phyloP scores from a whole-genome alignment of 495 filamentous ascomycete genomes.

The Apiosordaria backusii region DNA sequence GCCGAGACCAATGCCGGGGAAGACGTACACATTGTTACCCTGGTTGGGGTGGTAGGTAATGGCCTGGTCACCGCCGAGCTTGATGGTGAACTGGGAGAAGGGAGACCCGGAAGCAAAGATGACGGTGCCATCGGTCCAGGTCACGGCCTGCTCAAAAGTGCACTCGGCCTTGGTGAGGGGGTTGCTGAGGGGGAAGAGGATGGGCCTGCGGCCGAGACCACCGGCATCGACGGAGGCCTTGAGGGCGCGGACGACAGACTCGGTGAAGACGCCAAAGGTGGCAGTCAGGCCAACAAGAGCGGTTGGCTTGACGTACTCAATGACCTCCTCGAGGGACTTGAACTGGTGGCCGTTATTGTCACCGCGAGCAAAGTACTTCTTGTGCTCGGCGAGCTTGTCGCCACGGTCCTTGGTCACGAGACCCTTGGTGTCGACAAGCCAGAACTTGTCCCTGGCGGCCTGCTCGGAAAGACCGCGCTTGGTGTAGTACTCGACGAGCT shows the following conservation, averaged over 20 bases:
- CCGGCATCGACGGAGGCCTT: constrained; percentile 59
- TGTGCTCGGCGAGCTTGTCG: constrained; percentile 92
- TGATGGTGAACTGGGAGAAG: constrained; percentile 70
- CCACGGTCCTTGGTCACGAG: constrained; percentile 91
- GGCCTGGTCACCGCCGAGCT: constrained; percentile 54
- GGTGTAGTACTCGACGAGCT: constrained; percentile 93
- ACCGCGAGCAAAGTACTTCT: constrained; percentile 90
- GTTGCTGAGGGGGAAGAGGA: constrained; percentile 94
- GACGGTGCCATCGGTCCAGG: constrained; percentile 80
- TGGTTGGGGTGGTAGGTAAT: constrained; percentile 84
- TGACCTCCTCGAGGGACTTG: constrained; percentile 83
- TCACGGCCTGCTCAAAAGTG: constrained; percentile 87
- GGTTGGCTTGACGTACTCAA: constrained; percentile 90
- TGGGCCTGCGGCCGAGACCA: constrained; percentile 72
- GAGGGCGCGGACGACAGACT: constrained; percentile 79
- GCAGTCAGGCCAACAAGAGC: constrained; percentile 94
- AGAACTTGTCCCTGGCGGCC: constrained; percentile 87
- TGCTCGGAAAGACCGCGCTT: constrained; percentile 90
- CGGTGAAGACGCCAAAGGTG: constrained; percentile 90
- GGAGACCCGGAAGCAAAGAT: constrained; percentile 95
- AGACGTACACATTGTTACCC: constrained; percentile 89
- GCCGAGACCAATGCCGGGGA: constrained; percentile 93
- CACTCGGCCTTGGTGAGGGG: constrained; percentile 95
- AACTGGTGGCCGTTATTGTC: constrained; percentile 92
- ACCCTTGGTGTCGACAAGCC: constrained; percentile 95